Conservation (phyloP, 2,329 filamentous ascomycete genomes). For the Furcasterigmium furcatum region DNA sequence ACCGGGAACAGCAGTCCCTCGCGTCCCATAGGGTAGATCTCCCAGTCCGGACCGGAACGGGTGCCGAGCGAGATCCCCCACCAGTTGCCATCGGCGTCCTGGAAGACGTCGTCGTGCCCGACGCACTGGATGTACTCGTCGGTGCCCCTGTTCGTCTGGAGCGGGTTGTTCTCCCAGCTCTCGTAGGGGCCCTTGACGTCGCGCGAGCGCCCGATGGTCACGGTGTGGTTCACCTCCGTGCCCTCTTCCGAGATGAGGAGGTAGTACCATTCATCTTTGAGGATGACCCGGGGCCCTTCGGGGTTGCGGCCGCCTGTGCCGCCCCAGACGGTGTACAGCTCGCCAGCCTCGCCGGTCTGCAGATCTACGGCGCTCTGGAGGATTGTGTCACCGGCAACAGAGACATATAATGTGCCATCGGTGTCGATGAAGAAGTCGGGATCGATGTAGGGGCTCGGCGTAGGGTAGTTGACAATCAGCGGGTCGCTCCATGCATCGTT, state of each 20-base stretch:
- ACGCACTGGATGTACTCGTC: slow-evolving; percentile 24
- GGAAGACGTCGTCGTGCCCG: slow-evolving; percentile 27
- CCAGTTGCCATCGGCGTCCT: slow-evolving; percentile 35
- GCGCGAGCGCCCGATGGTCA: slow-evolving; percentile 29
- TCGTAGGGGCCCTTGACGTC: slow-evolving; percentile 32
- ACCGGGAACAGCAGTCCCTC: slow-evolving; percentile 32
- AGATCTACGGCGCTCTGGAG: slow-evolving; percentile 27
- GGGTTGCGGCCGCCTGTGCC: slow-evolving; percentile 38
- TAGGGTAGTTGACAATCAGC: slow-evolving; percentile 23
- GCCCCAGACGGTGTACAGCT: slow-evolving; percentile 33
- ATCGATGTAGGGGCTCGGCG: slow-evolving; percentile 31
- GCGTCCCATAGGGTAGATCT: slow-evolving; percentile 37
- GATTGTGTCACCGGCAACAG: slow-evolving; percentile 17
- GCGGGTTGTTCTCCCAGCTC: slow-evolving; percentile 28
- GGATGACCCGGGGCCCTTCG: slow-evolving; percentile 43
- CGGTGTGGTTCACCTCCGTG: slow-evolving; percentile 30
- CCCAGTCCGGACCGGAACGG: slow-evolving; percentile 16
- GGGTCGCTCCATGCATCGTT: slow-evolving; percentile 36
- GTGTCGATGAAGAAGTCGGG: slow-evolving; percentile 50
- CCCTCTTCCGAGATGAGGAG: slow-evolving; percentile 42
- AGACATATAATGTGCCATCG: slow-evolving; percentile 43
- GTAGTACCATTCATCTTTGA: slow-evolving; percentile 36
- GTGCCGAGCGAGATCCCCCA: slow-evolving; percentile 38
- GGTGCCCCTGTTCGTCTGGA: slow-evolving; percentile 27
- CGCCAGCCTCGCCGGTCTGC: slow-evolving; percentile 25